Evolutionary conservation across 495 filamentous ascomycete species (phyloP).

Genomic region (Daldinia childiae): DNA sequence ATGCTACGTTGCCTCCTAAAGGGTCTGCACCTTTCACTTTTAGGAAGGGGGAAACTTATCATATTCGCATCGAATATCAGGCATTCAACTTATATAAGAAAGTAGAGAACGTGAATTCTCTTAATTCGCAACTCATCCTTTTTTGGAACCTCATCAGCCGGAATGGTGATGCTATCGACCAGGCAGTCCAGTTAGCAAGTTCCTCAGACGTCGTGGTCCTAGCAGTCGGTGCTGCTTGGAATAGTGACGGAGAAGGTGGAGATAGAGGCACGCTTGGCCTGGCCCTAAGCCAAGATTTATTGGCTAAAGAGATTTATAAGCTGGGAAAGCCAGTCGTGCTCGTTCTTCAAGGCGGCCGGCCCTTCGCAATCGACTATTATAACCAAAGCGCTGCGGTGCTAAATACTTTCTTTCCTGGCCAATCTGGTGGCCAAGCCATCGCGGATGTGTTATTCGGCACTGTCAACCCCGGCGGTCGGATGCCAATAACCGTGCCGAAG

Average conservation of each 20-base stretch:
- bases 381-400: conserved; percentile 50
- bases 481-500: conserved; percentile 52
- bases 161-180: conserved; percentile 45
- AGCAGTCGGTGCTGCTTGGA: conserved; percentile 55
- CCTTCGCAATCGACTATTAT: conserved; percentile 54
- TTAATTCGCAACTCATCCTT: conserved; percentile 55
- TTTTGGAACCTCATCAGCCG: conserved; percentile 59
- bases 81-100: conserved; percentile 56
- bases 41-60: conserved; percentile 44
- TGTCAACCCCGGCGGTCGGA: conserved; percentile 55
- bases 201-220: conserved; percentile 54
- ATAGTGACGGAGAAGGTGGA: conserved; percentile 57
- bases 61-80: conserved; percentile 57
- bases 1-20: conserved; percentile 46
- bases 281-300: conserved; percentile 43
- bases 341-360: conserved; percentile 55
- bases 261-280: conserved; percentile 55
- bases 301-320: conserved; percentile 51
- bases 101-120: conserved; percentile 51
- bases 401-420: conserved; percentile 53
- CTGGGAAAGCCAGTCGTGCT: conserved; percentile 54
- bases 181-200: conserved; percentile 49
- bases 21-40: conserved; percentile 53
- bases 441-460: conserved; percentile 57
- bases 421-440: conserved; percentile 60